phyloP scores from a whole-genome alignment of 2,329 filamentous ascomycete genomes.

The Bimuria novae-zelandiae region DNA sequence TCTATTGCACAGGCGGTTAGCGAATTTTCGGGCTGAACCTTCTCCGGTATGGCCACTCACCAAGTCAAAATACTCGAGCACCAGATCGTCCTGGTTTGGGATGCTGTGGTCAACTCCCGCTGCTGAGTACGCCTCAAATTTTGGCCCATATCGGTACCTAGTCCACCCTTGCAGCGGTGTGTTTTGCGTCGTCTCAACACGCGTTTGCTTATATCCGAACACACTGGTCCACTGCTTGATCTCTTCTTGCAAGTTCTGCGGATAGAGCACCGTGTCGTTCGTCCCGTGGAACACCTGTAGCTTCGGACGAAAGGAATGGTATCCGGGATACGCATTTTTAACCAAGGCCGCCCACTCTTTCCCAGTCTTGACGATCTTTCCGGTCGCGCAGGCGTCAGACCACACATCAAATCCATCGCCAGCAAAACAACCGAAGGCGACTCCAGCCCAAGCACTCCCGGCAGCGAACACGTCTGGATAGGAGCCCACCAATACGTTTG shows the following conservation, averaged over 20 bases:
- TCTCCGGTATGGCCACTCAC: constrained; percentile 22
- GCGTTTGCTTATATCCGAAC: constrained; percentile 29
- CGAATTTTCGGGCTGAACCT: neutral
- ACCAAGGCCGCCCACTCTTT: constrained; percentile 37
- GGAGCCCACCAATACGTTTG: constrained; percentile 38
- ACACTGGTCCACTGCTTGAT: constrained; percentile 44
- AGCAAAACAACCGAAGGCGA: constrained; percentile 44
- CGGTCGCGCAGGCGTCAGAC: constrained; percentile 38
- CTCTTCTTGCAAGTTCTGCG: constrained; percentile 40
- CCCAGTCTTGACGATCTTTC: constrained; percentile 38
- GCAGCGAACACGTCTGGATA: constrained; percentile 44
- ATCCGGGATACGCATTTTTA: constrained; percentile 35
- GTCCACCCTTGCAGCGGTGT: constrained; percentile 40
- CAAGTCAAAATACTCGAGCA: constrained; percentile 41
- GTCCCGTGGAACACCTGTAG: constrained; percentile 39
- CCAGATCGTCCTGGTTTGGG: constrained; percentile 35
- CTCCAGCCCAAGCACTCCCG: constrained; percentile 40
- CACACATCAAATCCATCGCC: constrained; percentile 38
- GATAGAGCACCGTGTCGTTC: constrained; percentile 31
- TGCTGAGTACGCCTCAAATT: constrained; percentile 41
- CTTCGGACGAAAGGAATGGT: constrained; percentile 38
- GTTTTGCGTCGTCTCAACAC: constrained; percentile 26
- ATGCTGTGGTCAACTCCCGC: constrained; percentile 37
- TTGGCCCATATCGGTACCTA: constrained; percentile 30
- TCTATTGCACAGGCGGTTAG: neutral